Evolutionary conservation across 139 green algal species (phyloP), one percentile per base, ranked within the genome.

Genomic region (Picochlorum sp.): DNA sequence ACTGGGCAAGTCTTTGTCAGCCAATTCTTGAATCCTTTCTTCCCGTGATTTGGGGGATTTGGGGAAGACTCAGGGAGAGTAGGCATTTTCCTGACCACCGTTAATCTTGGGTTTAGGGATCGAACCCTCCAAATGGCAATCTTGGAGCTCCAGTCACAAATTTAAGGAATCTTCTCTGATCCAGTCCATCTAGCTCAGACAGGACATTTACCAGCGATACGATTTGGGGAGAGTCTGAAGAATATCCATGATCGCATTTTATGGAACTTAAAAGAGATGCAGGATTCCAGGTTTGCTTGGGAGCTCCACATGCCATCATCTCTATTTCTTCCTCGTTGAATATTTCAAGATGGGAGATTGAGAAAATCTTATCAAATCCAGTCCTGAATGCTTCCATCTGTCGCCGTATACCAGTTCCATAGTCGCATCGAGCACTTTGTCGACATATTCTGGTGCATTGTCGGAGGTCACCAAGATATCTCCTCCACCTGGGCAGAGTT

Each of bases 251-350:
- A 73, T 98, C 92, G 67, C 92, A 97, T 78, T 94, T 95, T 69
- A 99, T 92, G 65, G 73, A 80, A 54, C 95, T 84, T 2, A 61
- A 49, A 62, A 97, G 78, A 26, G 71, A 52, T 51, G 88, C 78
- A n/a, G 82, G 49, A 18, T 73, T 92, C 91, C 91, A 97, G n/a
- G 63, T 62, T 75, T 30, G 13, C n/a, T 30, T 59, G 16, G 82
- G 83, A 68, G 57, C 44, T 38, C 93, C 93, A 70, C 93, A 97
- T 63, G 98, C 83, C 70, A 98, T 72, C 15, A 74, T 69, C 72
- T 98, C 92, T 14, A 98, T 76, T 80, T 98, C 93, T 34, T 95
- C 85, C 63, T 92, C 85, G 60, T 83, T 81, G 67, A 98, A 98
- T 38, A 45, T 69, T n/a, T 62, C n/a, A 37, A 95, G 79, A 3